Conservation (phyloP, 176 grass and related monocot species). For the Eleusine coracana region DNA sequence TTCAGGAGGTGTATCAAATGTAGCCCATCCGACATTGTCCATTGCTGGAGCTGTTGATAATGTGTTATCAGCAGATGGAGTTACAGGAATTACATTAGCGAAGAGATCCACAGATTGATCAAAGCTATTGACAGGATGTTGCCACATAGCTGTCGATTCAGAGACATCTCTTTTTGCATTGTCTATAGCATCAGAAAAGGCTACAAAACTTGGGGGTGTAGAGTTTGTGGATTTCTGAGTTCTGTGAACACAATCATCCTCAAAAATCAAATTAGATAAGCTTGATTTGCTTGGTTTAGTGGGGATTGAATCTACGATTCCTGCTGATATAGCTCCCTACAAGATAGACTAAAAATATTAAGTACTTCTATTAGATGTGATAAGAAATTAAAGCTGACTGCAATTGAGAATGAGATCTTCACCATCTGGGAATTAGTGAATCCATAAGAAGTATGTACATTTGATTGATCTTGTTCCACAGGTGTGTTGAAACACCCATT, state of each 20-base stretch:
- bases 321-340: conserved; percentile 62
- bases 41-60: conserved; percentile 31
- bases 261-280: conserved; percentile 54
- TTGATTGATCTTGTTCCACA: conserved; percentile 37
- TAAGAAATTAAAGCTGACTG: not conserved
- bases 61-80: conserved; percentile 37
- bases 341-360: conserved; percentile 39
- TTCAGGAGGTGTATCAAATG: conserved; percentile 73
- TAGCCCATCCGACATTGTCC: conserved; percentile 78
- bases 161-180: conserved; percentile 44
- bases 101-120: conserved; percentile 64
- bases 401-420: conserved; percentile 21
- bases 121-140: conserved; percentile 42
- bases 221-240: conserved; percentile 27
- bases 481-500: conserved; percentile 44
- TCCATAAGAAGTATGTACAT: conserved; percentile 23
- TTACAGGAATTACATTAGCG: conserved; percentile 42
- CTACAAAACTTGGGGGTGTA: conserved; percentile 32
- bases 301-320: conserved; percentile 53
- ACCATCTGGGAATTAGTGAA: conserved; percentile 41
- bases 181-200: conserved; percentile 45
- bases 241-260: conserved; percentile 34
- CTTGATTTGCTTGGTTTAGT: conserved; percentile 57
- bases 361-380: not conserved
- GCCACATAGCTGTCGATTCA: conserved; percentile 29